phyloP scores from a whole-genome alignment of 2,329 filamentous ascomycete genomes.

The Clarireedia hainanense region DNA sequence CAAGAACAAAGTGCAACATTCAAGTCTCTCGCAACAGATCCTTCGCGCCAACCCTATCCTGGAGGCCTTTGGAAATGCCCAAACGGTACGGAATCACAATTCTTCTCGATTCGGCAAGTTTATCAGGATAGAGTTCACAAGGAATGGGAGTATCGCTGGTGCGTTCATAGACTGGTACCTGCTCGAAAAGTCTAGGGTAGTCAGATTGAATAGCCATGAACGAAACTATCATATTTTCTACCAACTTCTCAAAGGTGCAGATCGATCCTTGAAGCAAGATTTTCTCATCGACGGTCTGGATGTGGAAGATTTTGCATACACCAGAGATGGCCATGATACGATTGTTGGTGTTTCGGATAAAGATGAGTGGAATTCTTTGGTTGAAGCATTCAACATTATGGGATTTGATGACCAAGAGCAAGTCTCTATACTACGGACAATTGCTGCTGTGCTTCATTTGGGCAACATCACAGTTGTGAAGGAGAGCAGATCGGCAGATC shows the following conservation, averaged over 20 bases:
- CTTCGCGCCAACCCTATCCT: constrained; percentile 92
- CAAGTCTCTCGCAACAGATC: constrained; percentile 93
- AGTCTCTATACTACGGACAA: constrained; percentile 70
- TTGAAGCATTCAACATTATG: constrained; percentile 94
- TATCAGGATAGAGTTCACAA: constrained; percentile 91
- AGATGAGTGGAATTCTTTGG: constrained; percentile 81
- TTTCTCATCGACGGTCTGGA: constrained; percentile 69
- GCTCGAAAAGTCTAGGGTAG: constrained; percentile 94
- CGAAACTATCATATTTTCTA: constrained; percentile 98
- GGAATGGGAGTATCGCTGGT: constrained; percentile 81
- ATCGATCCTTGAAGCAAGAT: constrained; percentile 61
- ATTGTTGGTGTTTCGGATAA: constrained; percentile 85
- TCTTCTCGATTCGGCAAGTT: constrained; percentile 98
- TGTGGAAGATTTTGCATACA: constrained; percentile 87
- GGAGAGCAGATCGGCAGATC: constrained; percentile 84
- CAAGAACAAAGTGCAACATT: constrained; percentile 56
- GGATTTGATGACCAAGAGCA: constrained; percentile 84
- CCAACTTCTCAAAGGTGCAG: constrained; percentile 81
- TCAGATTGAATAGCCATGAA: constrained; percentile 78
- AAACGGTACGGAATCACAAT: constrained; percentile 97
- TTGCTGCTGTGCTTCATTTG: constrained; percentile 86
- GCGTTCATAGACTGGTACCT: constrained; percentile 99
- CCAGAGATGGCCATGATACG: constrained; percentile 79
- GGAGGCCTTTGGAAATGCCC: constrained; percentile 95
- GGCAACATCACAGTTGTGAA: constrained; percentile 87